phyloP scores from a whole-genome alignment of 2,329 filamentous ascomycete genomes.

The Fusarium annulatum region DNA sequence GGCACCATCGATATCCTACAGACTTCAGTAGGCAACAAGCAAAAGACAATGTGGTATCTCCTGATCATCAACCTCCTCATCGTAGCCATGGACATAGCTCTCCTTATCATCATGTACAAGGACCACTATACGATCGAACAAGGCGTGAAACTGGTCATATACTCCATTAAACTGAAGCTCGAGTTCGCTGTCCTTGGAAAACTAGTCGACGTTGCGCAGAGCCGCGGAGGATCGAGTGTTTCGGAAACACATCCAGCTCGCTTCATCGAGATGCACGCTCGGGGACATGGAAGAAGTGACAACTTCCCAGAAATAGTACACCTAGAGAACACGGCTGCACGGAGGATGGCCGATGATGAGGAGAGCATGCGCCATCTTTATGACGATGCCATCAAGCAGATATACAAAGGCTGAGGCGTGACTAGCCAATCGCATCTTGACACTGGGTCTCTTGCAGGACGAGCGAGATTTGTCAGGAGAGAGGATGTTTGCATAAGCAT shows the following conservation, averaged over 20 bases:
- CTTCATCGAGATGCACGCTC: not conserved
- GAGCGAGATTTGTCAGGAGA: slow-evolving; percentile 7
- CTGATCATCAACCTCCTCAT: slow-evolving; percentile 27
- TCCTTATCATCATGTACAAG: slow-evolving; percentile 25
- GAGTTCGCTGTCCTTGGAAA: slow-evolving; percentile 52
- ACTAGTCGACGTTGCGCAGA: slow-evolving; percentile 49
- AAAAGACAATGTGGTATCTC: slow-evolving; percentile 29
- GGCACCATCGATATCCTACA: slow-evolving; percentile 10
- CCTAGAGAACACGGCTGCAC: not conserved
- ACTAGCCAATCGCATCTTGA: slow-evolving; percentile 2
- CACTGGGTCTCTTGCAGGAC: not conserved
- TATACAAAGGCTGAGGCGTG: slow-evolving; percentile 3
- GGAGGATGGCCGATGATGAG: not conserved
- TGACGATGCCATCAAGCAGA: slow-evolving; percentile 23
- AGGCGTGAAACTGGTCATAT: slow-evolving; percentile 18
- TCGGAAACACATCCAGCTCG: not conserved
- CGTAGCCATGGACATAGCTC: slow-evolving; percentile 29
- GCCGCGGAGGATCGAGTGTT: slow-evolving; percentile 10
- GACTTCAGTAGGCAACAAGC: slow-evolving; percentile 21
- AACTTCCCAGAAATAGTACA: not conserved
- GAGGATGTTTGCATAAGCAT: not conserved
- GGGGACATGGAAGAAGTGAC: not conserved
- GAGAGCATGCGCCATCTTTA: slow-evolving; percentile 15
- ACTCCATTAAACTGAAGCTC: slow-evolving; percentile 49
- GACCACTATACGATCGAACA: slow-evolving; percentile 14